Evolutionary conservation across 2,329 filamentous ascomycete species (phyloP), one percentile per base, ranked within the genome.

Genomic region (Falciphora oryzae): DNA sequence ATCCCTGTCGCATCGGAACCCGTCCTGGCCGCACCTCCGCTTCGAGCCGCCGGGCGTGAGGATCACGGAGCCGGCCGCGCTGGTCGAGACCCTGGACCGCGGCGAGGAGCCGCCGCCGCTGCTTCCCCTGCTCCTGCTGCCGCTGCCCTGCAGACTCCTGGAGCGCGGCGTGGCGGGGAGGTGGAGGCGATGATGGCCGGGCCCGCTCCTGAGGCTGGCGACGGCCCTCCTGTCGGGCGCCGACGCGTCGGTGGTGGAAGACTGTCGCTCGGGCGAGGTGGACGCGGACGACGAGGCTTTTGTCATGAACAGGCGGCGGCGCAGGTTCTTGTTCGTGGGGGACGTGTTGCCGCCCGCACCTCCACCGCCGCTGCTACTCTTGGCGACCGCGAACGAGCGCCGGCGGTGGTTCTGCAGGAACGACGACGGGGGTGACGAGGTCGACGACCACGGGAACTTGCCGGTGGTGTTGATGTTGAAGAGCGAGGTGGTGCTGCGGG

Each of bases 1-100:
- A 66, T 84, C 80, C 64, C 82, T 77, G 4, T 80, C 80, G 66
- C 85, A 88, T 22, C 74, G 75, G 70, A 83, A 87, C 16, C 82
- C 85, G 67, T 80, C 79, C 67, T 82, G 75, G 4, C 85, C 85
- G 65, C 86, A 88, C 18, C 76, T 76, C 63, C 81, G 76, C 68
- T 78, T 68, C 18, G 80, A 79, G 1, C 83, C 83, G 2, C 82
- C 79, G 0, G 83, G 83, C 13, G 83, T 85, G 68, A 75, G 75
- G 5, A 78, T 69, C 38, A 75, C 67, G 31, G 70, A 71, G 16
- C 63, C 68, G 32, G 62, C 66, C 60, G 67, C 67, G 59, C 71
- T 73, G 4, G 65, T 50, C 7, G 58, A 32, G 56, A 31, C 3
- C 16, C 57, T 27, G 29, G 62, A 59, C 57, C 62, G 56, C 35